Conservation (phyloP, 176 grass and related monocot genomes). For the Poa annua region DNA sequence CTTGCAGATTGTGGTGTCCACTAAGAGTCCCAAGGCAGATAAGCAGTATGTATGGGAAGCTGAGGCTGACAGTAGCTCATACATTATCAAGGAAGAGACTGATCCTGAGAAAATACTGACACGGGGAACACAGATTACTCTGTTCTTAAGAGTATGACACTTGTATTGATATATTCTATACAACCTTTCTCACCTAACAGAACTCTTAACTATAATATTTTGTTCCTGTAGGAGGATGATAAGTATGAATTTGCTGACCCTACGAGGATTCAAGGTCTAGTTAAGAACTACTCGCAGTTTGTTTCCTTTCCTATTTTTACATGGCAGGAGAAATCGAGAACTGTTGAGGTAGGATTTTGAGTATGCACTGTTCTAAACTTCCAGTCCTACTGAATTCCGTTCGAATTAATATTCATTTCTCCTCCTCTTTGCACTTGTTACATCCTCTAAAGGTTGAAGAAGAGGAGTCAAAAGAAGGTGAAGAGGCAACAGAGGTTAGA, state of each 20-base stretch:
- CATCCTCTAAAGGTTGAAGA: constrained; percentile 67
- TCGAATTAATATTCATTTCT: neutral
- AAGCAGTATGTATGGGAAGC: constrained; percentile 96
- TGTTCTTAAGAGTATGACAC: constrained; percentile 69
- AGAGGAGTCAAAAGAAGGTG: constrained; percentile 75
- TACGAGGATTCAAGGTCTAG: constrained; percentile 69
- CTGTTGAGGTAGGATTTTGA: constrained; percentile 64
- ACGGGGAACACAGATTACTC: constrained; percentile 89
- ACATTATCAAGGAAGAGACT: constrained; percentile 85
- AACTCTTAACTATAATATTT: constrained; percentile 37
- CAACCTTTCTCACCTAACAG: neutral
- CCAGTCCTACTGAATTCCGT: neutral
- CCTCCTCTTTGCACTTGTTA: constrained; percentile 6
- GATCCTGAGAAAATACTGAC: constrained; percentile 77
- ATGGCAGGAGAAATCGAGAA: constrained; percentile 91
- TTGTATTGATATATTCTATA: neutral
- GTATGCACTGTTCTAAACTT: neutral
- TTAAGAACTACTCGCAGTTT: constrained; percentile 95
- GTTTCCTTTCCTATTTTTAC: constrained; percentile 97
- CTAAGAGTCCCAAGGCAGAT: constrained; percentile 86
- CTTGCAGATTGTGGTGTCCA: constrained; percentile 78
- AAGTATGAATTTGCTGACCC: constrained; percentile 91
- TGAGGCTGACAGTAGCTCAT: constrained; percentile 87
- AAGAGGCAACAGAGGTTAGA: constrained; percentile 66
- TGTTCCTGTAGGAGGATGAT: constrained; percentile 68